Evolutionary conservation across 495 filamentous ascomycete genomes (phyloP), one percentile per base, ranked within the genome.

Genomic region (Talaromyces proteolyticus): DNA sequence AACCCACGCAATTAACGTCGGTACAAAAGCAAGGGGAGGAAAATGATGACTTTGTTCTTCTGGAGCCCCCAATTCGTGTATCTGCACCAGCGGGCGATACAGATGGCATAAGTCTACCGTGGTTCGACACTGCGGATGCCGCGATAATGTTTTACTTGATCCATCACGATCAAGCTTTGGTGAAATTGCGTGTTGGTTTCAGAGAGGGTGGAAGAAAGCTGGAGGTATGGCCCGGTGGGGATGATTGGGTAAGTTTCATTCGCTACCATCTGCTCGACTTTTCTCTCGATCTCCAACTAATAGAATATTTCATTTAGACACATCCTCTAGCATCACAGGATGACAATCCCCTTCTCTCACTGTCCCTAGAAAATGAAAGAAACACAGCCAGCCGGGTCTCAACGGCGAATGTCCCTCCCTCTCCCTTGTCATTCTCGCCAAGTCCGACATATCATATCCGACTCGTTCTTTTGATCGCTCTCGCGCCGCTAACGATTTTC

Each of bases 61-160:
- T 37, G 24, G 25, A 12, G 7, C 34, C 4, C 16, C 7, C 18
- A 2, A 16, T 41, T 3, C 16, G 12, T 14, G 17, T 47, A 1
- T 47, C 44, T 12, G 44, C 44, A 21, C 44, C 26, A 5, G 44
- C 44, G 16, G 44, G 44, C 19, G 44, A 47, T 7, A 36, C 16
- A 12, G 44, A 47, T 36, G 44, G 44, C 2, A 21, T 47, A 8
- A 47, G 20, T 37, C 19, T 47, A 19, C 44, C 44, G 6, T 47
- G 44, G 44, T 47, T 47, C 14, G 44, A 47, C 44, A 47, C 25
- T 1, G 44, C 44, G 11, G 44, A 47, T 8, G 44, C 44, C n/a
- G 26, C 37, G 6, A 10, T 47, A 26, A 47, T 47, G 44, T 47
- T 36, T 37, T 20, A 47, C 37, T 47, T 47, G 14, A 21, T 47